phyloP scores from a whole-genome alignment of 2,329 filamentous ascomycete genomes.

The Akanthomyces dipterigenus region DNA sequence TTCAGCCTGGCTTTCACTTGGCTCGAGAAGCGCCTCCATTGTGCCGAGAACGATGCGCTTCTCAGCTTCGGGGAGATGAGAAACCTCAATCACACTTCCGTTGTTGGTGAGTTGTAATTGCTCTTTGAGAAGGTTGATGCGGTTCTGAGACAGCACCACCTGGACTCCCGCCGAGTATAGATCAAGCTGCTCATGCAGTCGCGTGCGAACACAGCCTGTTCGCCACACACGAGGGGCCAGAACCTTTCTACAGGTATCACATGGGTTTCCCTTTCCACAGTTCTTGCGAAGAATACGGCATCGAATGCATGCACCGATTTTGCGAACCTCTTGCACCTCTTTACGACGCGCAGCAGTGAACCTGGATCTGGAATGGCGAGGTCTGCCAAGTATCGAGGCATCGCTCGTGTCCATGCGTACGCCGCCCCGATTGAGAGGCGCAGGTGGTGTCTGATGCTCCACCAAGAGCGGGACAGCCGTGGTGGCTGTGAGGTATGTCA shows the following conservation, averaged over 20 bases:
- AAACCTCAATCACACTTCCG: slow-evolving; percentile 47
- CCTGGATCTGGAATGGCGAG: slow-evolving; percentile 48
- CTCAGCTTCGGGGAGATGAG: slow-evolving; percentile 49
- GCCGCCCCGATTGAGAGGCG: slow-evolving; percentile 37
- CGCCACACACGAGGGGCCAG: slow-evolving; percentile 59
- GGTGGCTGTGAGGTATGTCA: slow-evolving; percentile 40
- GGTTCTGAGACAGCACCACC: slow-evolving; percentile 53
- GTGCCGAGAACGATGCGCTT: slow-evolving; percentile 36
- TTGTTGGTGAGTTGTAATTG: slow-evolving; percentile 42
- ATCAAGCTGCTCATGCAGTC: slow-evolving; percentile 54
- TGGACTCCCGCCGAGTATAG: slow-evolving; percentile 59
- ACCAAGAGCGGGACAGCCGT: slow-evolving; percentile 25
- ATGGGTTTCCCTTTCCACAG: slow-evolving; percentile 57
- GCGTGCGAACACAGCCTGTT: slow-evolving; percentile 55
- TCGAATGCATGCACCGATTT: slow-evolving; percentile 58
- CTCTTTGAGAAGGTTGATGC: slow-evolving; percentile 49
- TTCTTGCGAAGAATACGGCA: slow-evolving; percentile 61
- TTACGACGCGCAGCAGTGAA: slow-evolving; percentile 54
- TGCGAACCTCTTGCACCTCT: slow-evolving; percentile 59
- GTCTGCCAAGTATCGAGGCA: slow-evolving; percentile 37
- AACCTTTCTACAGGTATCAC: slow-evolving; percentile 57
- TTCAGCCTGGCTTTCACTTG: slow-evolving; percentile 28
- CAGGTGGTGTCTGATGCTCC: slow-evolving; percentile 25
- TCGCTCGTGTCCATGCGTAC: slow-evolving; percentile 46
- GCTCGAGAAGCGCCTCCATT: slow-evolving; percentile 27